A percentile compares a stretch with the other conserved stretches of the same genome.
Conservation (phyloP, 2,329 filamentous ascomycete genomes). For the Colletotrichum eremochloae region DNA sequence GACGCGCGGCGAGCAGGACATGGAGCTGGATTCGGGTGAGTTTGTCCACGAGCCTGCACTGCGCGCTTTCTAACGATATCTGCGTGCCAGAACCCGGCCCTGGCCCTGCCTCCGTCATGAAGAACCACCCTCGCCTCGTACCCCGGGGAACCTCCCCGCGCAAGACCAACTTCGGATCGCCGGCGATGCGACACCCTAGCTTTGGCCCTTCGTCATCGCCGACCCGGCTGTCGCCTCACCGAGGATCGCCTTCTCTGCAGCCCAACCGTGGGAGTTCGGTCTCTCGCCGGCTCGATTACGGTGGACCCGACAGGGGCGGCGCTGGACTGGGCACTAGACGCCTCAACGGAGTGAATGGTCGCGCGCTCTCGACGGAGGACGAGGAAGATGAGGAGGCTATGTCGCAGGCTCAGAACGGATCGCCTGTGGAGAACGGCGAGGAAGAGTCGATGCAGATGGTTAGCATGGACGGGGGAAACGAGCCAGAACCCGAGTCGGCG, state of each 20-base stretch:
- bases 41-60: constrained; percentile 33
- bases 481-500: constrained; percentile 49
- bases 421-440: constrained; percentile 47
- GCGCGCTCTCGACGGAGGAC: constrained; percentile 43
- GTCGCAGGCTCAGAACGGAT: constrained; percentile 42
- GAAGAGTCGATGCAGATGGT: constrained; percentile 62
- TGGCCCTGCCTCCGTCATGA: constrained; percentile 67
- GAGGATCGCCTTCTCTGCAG: constrained; percentile 39
- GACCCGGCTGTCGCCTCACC: constrained; percentile 54
- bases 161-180: constrained; percentile 72
- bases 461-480: constrained; percentile 45
- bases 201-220: constrained; percentile 68
- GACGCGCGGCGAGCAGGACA: constrained; percentile 59
- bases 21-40: constrained; percentile 67
- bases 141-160: constrained; percentile 64
- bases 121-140: constrained; percentile 53
- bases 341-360: constrained; percentile 47
- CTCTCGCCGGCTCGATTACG: constrained; percentile 69
- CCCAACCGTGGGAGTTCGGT: constrained; percentile 56
- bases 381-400: constrained; percentile 49
- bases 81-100: constrained; percentile 61
- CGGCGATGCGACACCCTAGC: constrained; percentile 72
- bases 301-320: constrained; percentile 44
- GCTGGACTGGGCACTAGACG: constrained; percentile 43
- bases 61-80: constrained; percentile 44